Evolutionary conservation across 2,329 filamentous ascomycete species (phyloP).

Genomic region (Alternaria sp.): DNA sequence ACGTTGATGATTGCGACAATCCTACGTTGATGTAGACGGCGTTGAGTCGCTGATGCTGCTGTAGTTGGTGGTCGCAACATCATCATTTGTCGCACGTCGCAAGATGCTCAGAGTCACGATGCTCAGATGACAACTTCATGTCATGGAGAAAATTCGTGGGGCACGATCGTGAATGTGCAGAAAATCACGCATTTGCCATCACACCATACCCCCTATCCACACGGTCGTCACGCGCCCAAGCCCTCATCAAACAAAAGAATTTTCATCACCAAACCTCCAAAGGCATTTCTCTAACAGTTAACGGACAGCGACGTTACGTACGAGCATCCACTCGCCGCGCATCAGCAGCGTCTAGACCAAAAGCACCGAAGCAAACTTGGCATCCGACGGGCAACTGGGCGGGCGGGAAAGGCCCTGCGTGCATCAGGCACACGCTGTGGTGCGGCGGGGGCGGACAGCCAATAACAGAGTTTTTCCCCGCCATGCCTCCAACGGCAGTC

Average conservation of each 20-base stretch:
- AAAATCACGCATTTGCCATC: conserved; percentile 7
- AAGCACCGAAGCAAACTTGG: conserved; percentile 10
- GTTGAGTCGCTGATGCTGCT: conserved; percentile 1
- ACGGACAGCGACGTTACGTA: conserved; percentile 32
- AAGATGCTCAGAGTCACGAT: background rate
- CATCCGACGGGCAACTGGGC: conserved; percentile 23
- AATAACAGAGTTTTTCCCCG: conserved; percentile 32
- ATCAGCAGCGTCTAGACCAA: conserved; percentile 25
- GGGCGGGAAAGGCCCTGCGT: conserved; percentile 18
- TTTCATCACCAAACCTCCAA: conserved; percentile 31
- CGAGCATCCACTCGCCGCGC: conserved; percentile 32
- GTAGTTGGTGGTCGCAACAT: background rate
- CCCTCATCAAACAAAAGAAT: conserved; percentile 18
- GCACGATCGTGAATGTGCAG: conserved; percentile 1
- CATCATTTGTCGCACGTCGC: background rate
- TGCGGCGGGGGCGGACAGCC: conserved; percentile 18
- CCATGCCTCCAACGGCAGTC: conserved; percentile 29
- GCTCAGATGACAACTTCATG: conserved; percentile 2
- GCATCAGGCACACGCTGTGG: conserved; percentile 10
- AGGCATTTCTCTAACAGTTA: conserved; percentile 32
- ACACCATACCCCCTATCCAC: conserved; percentile 10
- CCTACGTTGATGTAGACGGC: background rate
- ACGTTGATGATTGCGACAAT: background rate
- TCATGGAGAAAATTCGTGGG: background rate
- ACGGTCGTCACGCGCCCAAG: conserved; percentile 14